phyloP scores from a whole-genome alignment of 1,284 basidiomycete genomes.

The Austroboletus novae-zelandiae region DNA sequence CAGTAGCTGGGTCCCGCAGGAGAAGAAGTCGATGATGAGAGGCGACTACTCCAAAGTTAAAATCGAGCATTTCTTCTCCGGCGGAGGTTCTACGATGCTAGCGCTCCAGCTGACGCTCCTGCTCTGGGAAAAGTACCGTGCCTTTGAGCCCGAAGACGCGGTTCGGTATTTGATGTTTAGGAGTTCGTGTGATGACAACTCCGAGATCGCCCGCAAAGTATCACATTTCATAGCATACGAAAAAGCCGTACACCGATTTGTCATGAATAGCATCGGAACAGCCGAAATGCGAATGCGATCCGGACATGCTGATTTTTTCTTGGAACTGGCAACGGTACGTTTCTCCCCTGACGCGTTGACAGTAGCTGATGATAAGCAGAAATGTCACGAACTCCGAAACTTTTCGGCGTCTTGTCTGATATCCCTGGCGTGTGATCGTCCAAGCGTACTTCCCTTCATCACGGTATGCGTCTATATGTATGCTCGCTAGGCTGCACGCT shows the following conservation, averaged over 20 bases:
- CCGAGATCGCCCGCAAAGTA: conserved; percentile 28
- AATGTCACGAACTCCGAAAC: conserved; percentile 43
- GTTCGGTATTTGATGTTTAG: conserved; percentile 38
- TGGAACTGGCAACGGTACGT: conserved; percentile 41
- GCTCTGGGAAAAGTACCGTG: conserved; percentile 34
- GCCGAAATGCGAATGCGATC: conserved; percentile 19
- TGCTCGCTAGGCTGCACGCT: not conserved
- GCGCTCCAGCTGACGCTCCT: conserved; percentile 43
- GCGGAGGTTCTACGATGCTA: conserved; percentile 39
- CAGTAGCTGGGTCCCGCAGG: conserved; percentile 28
- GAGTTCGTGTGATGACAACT: conserved; percentile 21
- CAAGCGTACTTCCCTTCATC: conserved; percentile 34
- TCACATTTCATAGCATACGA: conserved; percentile 37
- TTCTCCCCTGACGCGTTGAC: not conserved
- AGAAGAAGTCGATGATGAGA: conserved; percentile 29
- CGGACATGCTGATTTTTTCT: conserved; percentile 39
- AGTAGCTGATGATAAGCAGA: conserved; percentile 27
- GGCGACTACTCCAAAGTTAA: conserved; percentile 25
- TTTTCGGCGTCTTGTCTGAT: conserved; percentile 42
- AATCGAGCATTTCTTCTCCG: conserved; percentile 33
- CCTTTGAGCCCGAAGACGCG: conserved; percentile 42
- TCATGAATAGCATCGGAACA: conserved; percentile 37
- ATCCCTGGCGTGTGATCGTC: conserved; percentile 33
- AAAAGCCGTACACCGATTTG: conserved; percentile 38
- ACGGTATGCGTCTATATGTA: conserved; percentile 12